These are phyloP conservation scores for Oemleria cerasiformis DNA, from an alignment of 306 rosid species.

Conservation along the genomic window DNA sequence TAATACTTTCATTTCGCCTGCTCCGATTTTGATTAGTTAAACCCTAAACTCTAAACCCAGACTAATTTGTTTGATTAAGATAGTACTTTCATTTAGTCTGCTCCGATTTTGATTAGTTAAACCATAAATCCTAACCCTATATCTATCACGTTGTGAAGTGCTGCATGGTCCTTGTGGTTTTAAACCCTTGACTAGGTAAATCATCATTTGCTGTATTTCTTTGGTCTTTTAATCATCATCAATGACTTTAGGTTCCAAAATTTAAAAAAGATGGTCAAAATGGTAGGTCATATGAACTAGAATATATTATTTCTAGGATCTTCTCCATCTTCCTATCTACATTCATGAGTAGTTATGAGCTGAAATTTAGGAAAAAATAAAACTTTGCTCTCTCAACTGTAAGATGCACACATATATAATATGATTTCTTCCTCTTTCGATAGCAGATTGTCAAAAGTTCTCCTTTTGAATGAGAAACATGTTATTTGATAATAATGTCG, in stretches of 20 bases:
- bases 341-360: conserved; percentile 11
- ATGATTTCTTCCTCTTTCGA: conserved; percentile 7
- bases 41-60: neutral
- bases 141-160: neutral
- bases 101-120: neutral
- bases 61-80: neutral
- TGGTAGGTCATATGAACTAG: neutral
- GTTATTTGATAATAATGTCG: too few species aligned
- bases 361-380: conserved; percentile 13
- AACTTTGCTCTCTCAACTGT: conserved; percentile 11
- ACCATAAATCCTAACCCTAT: neutral
- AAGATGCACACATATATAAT: neutral
- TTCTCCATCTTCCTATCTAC: conserved; percentile 4
- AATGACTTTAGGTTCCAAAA: neutral
- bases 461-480: neutral
- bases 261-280: neutral
- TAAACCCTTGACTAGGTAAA: conserved; percentile 13
- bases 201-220: conserved; percentile 5
- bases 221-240: too few species aligned
- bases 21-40: neutral
- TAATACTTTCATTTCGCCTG: neutral
- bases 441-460: conserved; percentile 25
- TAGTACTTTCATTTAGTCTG: neutral
- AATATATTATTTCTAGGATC: conserved; percentile 16
- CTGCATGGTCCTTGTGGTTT: neutral